Percentiles rank a stretch among this genome's conserved stretches.
Conservation (phyloP, 148 eudicot genomes). For the Spergularia bocconei region DNA sequence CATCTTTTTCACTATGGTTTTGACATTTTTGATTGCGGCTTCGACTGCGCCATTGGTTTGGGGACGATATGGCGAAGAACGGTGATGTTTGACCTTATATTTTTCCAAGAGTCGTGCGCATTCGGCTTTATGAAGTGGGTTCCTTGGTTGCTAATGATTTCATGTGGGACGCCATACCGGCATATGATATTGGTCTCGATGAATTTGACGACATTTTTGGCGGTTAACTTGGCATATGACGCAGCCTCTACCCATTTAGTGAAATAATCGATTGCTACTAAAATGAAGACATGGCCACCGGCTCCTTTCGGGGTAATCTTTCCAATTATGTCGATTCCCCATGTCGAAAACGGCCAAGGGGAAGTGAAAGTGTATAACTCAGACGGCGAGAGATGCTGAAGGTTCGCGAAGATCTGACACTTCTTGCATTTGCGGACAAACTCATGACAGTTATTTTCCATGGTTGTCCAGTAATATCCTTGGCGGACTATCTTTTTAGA, state of each 20-base stretch:
- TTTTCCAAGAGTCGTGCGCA: not conserved
- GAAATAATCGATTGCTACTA: conserved; percentile 1
- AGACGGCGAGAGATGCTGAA: not conserved
- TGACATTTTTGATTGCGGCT: not conserved
- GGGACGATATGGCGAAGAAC: not conserved
- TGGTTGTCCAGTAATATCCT: not conserved
- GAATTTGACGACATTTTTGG: not conserved
- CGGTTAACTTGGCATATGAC: not conserved
- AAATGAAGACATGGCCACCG: not conserved
- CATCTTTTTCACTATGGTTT: conserved; percentile 2
- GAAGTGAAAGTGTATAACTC: not conserved
- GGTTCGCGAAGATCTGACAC: not conserved
- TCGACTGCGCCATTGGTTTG: not conserved
- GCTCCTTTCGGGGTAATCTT: not conserved
- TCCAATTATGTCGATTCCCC: not conserved
- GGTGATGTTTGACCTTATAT: not conserved
- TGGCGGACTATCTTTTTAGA: not conserved
- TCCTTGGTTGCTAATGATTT: not conserved
- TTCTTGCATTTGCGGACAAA: not conserved
- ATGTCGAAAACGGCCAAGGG: not conserved
- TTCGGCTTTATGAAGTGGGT: not conserved
- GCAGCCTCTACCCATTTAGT: not conserved
- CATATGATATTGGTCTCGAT: not conserved
- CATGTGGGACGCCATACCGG: not conserved
- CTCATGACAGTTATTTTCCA: not conserved